phyloP scores from a whole-genome alignment of 257 asterid species.

The Buddleja alternifolia region DNA sequence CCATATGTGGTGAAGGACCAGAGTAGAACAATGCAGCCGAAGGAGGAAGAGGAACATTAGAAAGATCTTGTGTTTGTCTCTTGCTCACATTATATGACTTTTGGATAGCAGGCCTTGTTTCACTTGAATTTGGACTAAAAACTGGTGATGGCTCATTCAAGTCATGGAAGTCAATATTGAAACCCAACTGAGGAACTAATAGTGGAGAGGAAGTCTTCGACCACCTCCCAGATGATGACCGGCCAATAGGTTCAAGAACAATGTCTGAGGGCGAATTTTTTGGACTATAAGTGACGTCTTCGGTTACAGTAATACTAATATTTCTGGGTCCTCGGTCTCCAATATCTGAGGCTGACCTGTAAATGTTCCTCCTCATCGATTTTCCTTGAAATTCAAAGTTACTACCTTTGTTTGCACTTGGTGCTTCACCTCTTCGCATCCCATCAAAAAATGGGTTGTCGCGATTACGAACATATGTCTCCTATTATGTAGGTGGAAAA shows the following conservation, averaged over 20 bases:
- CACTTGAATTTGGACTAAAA: constrained; percentile 34
- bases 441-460: constrained; percentile 70
- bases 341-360: constrained; percentile 57
- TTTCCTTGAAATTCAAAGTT: constrained; percentile 46
- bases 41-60: constrained; percentile 65
- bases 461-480: constrained; percentile 58
- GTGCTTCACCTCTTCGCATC: constrained; percentile 71
- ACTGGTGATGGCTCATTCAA: constrained; percentile 30
- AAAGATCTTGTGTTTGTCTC: constrained; percentile 35
- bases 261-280: constrained; percentile 50
- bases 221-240: constrained; percentile 66
- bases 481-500: constrained; percentile 37
- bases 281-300: constrained; percentile 37
- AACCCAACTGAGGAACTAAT: constrained; percentile 37
- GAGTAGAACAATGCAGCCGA: constrained; percentile 73
- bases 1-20: constrained; percentile 58
- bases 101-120: constrained; percentile 36
- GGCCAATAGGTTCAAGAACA: constrained; percentile 57
- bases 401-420: constrained; percentile 38
- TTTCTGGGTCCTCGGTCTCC: constrained; percentile 46
- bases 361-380: constrained; percentile 27
- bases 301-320: constrained; percentile 28
- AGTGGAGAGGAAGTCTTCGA: constrained; percentile 55
- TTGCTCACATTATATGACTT: constrained; percentile 47
- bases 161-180: constrained; percentile 31